Conservation (phyloP, 2,329 filamentous ascomycete species). For the Fusarium haematococcum region DNA sequence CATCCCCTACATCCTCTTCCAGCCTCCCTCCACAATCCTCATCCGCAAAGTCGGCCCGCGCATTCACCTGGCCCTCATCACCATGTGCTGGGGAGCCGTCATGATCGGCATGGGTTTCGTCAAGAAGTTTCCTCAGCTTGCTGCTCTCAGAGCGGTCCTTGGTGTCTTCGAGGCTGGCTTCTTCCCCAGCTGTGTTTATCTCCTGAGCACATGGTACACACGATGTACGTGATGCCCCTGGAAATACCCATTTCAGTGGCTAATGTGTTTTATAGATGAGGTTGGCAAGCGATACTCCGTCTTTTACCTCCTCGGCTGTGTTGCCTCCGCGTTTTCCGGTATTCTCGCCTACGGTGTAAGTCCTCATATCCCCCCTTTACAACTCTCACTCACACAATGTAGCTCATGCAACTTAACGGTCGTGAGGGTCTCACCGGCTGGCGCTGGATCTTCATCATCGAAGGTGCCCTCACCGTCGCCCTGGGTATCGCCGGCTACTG, state of each 20-base stretch:
- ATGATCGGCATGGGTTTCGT: constrained; percentile 77
- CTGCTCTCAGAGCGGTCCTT: constrained; percentile 68
- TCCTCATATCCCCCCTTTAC: constrained; percentile 34
- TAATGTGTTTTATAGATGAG: constrained; percentile 60
- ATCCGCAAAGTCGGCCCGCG: constrained; percentile 75
- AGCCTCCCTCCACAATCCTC: constrained; percentile 77
- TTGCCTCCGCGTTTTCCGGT: constrained; percentile 74
- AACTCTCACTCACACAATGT: neutral
- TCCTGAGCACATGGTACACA: constrained; percentile 81
- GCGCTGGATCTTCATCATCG: constrained; percentile 75
- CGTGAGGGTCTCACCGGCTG: constrained; percentile 67
- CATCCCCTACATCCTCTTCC: constrained; percentile 77
- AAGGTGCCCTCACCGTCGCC: constrained; percentile 65
- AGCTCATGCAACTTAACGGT: constrained; percentile 73
- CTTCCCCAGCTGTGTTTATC: constrained; percentile 77
- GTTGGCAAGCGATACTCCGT: constrained; percentile 76
- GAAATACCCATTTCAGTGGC: neutral
- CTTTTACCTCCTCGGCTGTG: constrained; percentile 77
- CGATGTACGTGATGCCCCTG: constrained; percentile 60
- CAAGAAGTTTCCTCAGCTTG: constrained; percentile 62
- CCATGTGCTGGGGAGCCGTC: constrained; percentile 67
- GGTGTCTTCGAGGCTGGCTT: constrained; percentile 77
- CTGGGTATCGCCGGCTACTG: constrained; percentile 65
- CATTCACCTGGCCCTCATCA: constrained; percentile 65
- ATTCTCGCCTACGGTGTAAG: constrained; percentile 76